Base-by-base conservation (phyloP, 495 filamentous ascomycete genomes). In the Aspergillus indologenus region DNA sequence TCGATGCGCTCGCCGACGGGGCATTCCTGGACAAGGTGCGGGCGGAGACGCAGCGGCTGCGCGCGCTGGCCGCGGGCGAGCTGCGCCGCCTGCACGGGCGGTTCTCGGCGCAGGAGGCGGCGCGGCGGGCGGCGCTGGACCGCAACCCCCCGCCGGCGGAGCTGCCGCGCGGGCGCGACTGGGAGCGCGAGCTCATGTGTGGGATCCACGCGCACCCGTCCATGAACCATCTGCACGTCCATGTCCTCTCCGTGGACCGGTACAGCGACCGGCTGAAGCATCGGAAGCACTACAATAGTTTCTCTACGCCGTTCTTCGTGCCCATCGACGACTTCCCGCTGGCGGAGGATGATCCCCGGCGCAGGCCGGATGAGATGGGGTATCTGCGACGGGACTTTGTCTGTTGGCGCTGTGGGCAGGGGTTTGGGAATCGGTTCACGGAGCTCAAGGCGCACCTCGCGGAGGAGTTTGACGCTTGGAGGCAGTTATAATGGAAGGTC, bases 201-300 rank as follows among this genome's bases (percentile, higher is more conserved):
- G 94, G 94, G 20, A 77, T 96, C 0, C 94, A 98, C 74, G 88
- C 89, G 2, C 80, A 85, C 56, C 94, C 94, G n/a, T 89, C 84
- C 19, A 96, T 98, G 94, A 87, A 84, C 54, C 90, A 97, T 72
- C 71, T 98, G 55, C 94, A 98, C 71, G 79, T 98, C 18, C 94
- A 98, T 72, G 84, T 98, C 40, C 69, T 98, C 29, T 86, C 87
- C 18, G 72, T 79, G 29, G 94, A 98, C 70, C 81, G 86, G 68
- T 74, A 82, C 55, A 90, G 86, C 46, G 81, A 86, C 31, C 79
- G 76, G 23, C 61, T 96, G 66, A 90, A 88, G 73, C 85, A 92
- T 66, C 75, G 83, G 55, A 95, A 92, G 68, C 94, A 98, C 75
- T 98, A 97, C 73, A 92, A 92, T 67, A 90, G 86, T 62, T 97